A percentile compares a stretch with the other conserved stretches of the same genome.
These are phyloP conservation scores for Suillus alpinus DNA, from an alignment of 768 basidiomycete species.

Conservation along the genomic window DNA sequence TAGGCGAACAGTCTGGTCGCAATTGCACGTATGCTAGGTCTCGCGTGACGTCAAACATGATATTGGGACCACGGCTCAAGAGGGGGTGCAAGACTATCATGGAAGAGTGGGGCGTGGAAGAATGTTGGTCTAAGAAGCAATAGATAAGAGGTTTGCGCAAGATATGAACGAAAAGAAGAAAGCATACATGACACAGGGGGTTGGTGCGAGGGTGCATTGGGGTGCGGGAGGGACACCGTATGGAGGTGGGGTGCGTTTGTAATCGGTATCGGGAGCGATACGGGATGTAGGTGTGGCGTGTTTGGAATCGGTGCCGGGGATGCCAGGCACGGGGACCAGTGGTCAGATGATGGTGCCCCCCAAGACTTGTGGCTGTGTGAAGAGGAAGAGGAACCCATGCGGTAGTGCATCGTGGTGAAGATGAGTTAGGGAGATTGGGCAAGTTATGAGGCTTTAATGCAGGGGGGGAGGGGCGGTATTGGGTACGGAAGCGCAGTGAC, in stretches of 20 bases:
- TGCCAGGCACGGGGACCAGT: conserved; percentile 11
- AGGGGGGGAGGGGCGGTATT: conserved; percentile 2
- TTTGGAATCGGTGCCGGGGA: conserved; percentile 21
- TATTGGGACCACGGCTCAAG: conserved; percentile 12
- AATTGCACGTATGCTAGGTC: conserved; percentile 25
- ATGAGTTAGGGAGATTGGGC: background rate
- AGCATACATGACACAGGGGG: conserved; percentile 22
- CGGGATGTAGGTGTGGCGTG: conserved; percentile 13
- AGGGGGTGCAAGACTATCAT: conserved; percentile 26
- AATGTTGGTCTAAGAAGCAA: conserved; percentile 10
- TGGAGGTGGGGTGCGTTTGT: conserved; percentile 24
- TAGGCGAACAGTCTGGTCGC: conserved; percentile 13
- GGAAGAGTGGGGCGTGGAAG: background rate
- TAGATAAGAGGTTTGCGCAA: conserved; percentile 5
- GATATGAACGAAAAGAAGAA: background rate
- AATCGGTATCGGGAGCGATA: conserved; percentile 18
- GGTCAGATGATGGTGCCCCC: conserved; percentile 11
- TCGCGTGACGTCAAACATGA: conserved; percentile 24
- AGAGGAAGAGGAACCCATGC: conserved; percentile 13
- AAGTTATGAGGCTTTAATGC: background rate
- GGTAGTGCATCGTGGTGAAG: conserved; percentile 18
- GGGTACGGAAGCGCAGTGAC: conserved; percentile 11
- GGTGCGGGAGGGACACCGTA: conserved; percentile 30
- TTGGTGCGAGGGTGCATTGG: conserved; percentile 22
- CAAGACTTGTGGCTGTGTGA: conserved; percentile 18